phyloP scores from a whole-genome alignment of 768 basidiomycete species.

The Thelephora aurantiotincta region DNA sequence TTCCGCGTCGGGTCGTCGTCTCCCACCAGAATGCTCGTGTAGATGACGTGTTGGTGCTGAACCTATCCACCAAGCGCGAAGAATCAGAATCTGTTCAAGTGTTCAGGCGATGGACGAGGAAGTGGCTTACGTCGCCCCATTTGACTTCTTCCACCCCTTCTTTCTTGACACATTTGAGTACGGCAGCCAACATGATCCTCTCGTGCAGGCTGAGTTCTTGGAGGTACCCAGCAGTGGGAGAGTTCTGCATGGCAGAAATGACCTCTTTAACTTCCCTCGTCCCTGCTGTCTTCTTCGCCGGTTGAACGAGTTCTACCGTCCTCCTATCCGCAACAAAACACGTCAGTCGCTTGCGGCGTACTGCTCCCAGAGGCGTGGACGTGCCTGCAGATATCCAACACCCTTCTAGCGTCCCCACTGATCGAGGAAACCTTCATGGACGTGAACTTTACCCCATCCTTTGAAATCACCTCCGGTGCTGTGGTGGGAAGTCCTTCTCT shows the following conservation, averaged over 20 bases:
- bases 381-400: conserved; percentile 84
- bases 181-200: conserved; percentile 71
- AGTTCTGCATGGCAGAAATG: conserved; percentile 78
- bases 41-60: conserved; percentile 60
- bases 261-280: conserved; percentile 67
- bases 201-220: conserved; percentile 79
- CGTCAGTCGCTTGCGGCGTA: not conserved
- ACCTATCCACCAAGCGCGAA: conserved; percentile 28
- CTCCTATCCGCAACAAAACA: conserved; percentile 30
- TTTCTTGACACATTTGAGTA: conserved; percentile 69
- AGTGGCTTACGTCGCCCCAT: conserved; percentile 54
- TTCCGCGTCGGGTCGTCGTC: conserved; percentile 41
- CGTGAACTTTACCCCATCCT: conserved; percentile 74
- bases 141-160: conserved; percentile 82
- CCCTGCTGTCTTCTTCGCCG: conserved; percentile 35
- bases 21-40: conserved; percentile 47
- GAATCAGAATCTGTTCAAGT: not conserved
- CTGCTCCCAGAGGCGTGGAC: conserved; percentile 8
- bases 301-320: conserved; percentile 66
- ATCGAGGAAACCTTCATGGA: conserved; percentile 68
- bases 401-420: conserved; percentile 87
- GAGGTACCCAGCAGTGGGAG: conserved; percentile 75
- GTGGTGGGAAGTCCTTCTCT: conserved; percentile 33
- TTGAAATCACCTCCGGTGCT: conserved; percentile 36
- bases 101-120: not conserved